Conservation (phyloP, 2,329 filamentous ascomycete species). For the Hypoxylon sp. region DNA sequence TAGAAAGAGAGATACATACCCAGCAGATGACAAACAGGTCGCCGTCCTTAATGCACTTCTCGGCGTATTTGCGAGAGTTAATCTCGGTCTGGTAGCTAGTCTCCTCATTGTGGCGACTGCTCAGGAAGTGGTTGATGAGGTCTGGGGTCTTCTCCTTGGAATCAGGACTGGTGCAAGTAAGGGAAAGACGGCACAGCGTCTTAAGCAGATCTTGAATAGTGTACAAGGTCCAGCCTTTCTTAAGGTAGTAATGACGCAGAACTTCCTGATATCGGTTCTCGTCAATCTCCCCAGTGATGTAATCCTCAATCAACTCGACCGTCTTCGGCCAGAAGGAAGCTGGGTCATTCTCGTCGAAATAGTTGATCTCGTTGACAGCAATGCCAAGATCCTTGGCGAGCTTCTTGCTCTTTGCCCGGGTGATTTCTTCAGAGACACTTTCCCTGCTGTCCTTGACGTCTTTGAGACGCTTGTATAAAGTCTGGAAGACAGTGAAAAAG, state of each 20-base stretch:
- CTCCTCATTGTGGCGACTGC: constrained; percentile 82
- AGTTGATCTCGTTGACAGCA: constrained; percentile 81
- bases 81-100: constrained; percentile 93
- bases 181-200: constrained; percentile 82
- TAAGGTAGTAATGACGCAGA: constrained; percentile 90
- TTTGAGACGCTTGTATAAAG: constrained; percentile 85
- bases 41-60: constrained; percentile 91
- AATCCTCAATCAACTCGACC: constrained; percentile 86
- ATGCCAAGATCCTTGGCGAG: constrained; percentile 87
- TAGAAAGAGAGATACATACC: constrained; percentile 70
- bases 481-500: constrained; percentile 93
- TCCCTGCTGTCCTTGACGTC: constrained; percentile 85
- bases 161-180: constrained; percentile 86
- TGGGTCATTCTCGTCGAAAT: constrained; percentile 75
- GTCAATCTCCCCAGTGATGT: constrained; percentile 84
- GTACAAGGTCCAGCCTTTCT: constrained; percentile 92
- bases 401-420: constrained; percentile 79
- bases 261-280: constrained; percentile 88
- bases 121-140: constrained; percentile 87
- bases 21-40: constrained; percentile 92
- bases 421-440: constrained; percentile 79
- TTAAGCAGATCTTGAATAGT: constrained; percentile 90
- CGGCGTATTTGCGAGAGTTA: constrained; percentile 89
- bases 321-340: constrained; percentile 88
- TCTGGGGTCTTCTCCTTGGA: constrained; percentile 94